Evolutionary conservation across 2,329 filamentous ascomycete species (phyloP).

Genomic region (Hymenoscyphus occultus): DNA sequence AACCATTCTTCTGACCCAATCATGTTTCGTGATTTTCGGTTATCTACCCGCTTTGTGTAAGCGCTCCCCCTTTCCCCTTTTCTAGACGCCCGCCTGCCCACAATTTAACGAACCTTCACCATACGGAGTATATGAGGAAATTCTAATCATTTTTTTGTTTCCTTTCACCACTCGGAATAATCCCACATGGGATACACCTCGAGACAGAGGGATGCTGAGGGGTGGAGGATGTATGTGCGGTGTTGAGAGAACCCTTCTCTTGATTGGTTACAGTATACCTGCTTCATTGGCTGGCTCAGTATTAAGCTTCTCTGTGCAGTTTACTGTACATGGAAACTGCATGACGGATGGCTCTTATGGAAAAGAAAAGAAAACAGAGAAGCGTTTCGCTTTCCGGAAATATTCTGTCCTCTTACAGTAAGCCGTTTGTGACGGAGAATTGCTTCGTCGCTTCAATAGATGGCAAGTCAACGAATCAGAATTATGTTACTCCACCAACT

Average conservation of each 20-base stretch:
- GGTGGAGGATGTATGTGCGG: not conserved
- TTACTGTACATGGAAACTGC: slow-evolving; percentile 24
- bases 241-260: not conserved
- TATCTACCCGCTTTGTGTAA: slow-evolving; percentile 18
- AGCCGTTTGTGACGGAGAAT: slow-evolving; percentile 15
- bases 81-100: slow-evolving; percentile 18
- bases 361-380: slow-evolving; percentile 15
- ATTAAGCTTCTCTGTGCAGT: slow-evolving; percentile 6
- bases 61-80: slow-evolving; percentile 19
- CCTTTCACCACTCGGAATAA: slow-evolving; percentile 24
- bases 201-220: too few species aligned
- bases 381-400: slow-evolving; percentile 28
- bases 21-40: slow-evolving; percentile 4
- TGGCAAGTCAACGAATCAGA: slow-evolving; percentile 3
- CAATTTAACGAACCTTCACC: slow-evolving; percentile 13
- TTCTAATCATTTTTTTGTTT: slow-evolving; percentile 5
- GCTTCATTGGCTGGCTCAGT: not conserved
- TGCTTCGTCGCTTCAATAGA: slow-evolving; percentile 11
- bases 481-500: too few species aligned
- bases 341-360: slow-evolving; percentile 11
- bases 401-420: slow-evolving; percentile 16
- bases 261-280: slow-evolving; percentile 7
- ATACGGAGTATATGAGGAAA: not conserved
- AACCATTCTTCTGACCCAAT: slow-evolving; percentile 7
- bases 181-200: too few species aligned